These are phyloP conservation scores for Podila epicladia DNA, from an alignment of 192 early-diverging fungal species.

Conservation along the genomic window DNA sequence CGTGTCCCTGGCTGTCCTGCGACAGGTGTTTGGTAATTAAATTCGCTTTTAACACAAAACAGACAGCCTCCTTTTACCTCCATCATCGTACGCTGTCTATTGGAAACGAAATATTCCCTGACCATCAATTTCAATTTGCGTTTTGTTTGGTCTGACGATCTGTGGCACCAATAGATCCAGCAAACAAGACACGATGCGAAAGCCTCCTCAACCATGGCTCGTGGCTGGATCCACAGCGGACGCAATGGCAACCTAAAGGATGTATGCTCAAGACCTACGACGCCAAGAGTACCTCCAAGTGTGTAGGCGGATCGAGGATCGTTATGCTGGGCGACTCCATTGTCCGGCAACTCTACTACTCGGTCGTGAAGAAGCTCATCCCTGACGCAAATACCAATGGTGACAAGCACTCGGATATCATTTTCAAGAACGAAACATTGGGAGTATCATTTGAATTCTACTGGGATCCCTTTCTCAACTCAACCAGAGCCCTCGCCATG, in stretches of 20 bases:
- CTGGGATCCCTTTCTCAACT: conserved; percentile 80
- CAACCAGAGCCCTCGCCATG: conserved; percentile 40
- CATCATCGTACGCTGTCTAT: too few relatives aligned
- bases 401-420: conserved; percentile 55
- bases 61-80: neutral
- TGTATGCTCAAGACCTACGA: conserved; percentile 71
- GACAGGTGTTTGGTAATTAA: conserved; percentile 15
- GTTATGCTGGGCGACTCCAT: conserved; percentile 79
- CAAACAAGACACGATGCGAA: conserved; percentile 50
- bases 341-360: conserved; percentile 67
- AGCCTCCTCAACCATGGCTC: conserved; percentile 61
- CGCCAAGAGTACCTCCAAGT: conserved; percentile 46
- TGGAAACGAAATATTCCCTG: too few relatives aligned
- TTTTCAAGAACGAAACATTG: conserved; percentile 30
- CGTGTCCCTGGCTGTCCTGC: conserved; percentile 7
- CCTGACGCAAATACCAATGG: conserved; percentile 33
- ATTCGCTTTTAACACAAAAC: neutral
- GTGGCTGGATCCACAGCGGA: conserved; percentile 56
- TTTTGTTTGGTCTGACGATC: too few relatives aligned
- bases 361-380: conserved; percentile 59
- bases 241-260: conserved; percentile 66
- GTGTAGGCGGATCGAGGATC: conserved; percentile 57
- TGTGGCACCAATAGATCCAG: conserved; percentile 36
- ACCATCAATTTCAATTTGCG: too few relatives aligned
- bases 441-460: conserved; percentile 63